phyloP scores from a whole-genome alignment of 371 early-diverging fungal genomes.

The Neoconidiobolus thromboides region DNA sequence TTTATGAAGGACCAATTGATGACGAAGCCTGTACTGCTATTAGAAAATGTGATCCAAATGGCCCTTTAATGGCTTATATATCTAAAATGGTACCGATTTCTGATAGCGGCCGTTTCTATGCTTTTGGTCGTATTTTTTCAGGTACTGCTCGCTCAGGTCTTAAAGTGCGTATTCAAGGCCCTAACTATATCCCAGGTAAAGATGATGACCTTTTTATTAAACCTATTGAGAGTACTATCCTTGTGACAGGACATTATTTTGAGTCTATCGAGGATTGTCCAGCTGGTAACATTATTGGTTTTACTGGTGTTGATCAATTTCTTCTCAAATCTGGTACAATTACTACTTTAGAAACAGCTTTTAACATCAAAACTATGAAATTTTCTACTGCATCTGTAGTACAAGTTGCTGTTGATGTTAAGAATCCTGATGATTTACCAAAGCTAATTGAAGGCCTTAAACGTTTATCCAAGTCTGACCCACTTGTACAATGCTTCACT shows the following conservation, averaged over 20 bases:
- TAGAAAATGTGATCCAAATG: constrained; percentile 76
- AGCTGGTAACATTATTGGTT: constrained; percentile 98
- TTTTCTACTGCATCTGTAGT: constrained; percentile 99
- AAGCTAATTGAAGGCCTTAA: constrained; percentile 98
- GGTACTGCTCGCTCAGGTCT: constrained; percentile 95
- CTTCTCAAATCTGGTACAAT: constrained; percentile 98
- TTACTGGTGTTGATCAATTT: constrained; percentile 98
- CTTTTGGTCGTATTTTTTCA: constrained; percentile 99
- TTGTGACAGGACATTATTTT: constrained; percentile 98
- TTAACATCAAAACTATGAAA: constrained; percentile 99
- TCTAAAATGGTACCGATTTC: constrained; percentile 99
- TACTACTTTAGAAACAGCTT: constrained; percentile 77
- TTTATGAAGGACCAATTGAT: constrained; percentile 51
- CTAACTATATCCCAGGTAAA: constrained; percentile 86
- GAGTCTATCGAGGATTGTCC: constrained; percentile 99
- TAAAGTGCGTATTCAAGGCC: constrained; percentile 99
- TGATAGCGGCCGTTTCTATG: constrained; percentile 99
- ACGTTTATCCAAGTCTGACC: constrained; percentile 97
- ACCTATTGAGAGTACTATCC: constrained; percentile 92
- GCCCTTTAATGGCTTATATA: constrained; percentile 45
- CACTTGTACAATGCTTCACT: constrained; percentile 87
- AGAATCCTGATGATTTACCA: constrained; percentile 19
- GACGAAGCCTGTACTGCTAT: constrained; percentile 63
- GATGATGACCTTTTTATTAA: constrained; percentile 91
- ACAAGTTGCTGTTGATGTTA: constrained; percentile 91